These are phyloP conservation scores for Pyropia haitanensis DNA, from an alignment of 23 red algal genomes.

Conservation along the genomic window DNA sequence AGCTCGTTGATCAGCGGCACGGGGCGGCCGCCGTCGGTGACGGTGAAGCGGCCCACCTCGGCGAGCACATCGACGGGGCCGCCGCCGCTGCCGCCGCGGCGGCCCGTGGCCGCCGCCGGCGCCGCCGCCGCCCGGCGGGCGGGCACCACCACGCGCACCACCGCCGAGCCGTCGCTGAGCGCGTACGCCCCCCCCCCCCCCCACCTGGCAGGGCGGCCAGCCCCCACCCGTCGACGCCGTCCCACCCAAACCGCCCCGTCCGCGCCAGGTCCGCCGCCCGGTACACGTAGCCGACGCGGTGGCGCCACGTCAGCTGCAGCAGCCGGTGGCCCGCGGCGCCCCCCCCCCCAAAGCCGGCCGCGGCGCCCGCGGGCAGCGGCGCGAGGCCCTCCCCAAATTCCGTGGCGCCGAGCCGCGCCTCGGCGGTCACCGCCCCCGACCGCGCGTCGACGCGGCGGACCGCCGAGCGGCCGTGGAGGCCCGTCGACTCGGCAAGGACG, in stretches of 20 bases:
- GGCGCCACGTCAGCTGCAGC: constrained; percentile 42
- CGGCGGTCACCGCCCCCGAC: background rate
- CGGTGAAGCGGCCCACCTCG: constrained; percentile 23
- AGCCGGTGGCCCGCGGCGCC: constrained; percentile 5
- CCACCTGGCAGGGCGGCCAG: constrained; percentile 19
- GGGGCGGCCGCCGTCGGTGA: constrained; percentile 21
- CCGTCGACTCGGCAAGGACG: background rate
- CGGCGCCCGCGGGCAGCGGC: no score
- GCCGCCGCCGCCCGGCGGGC: no score
- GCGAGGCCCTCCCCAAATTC: constrained; percentile 58
- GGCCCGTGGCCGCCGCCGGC: no score
- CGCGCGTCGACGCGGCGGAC: background rate
- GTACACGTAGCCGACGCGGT: constrained; percentile 37
- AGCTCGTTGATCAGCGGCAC: constrained; percentile 44
- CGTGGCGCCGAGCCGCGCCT: background rate
- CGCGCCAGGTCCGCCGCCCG: constrained; percentile 8
- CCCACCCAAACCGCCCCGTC: constrained; percentile 17
- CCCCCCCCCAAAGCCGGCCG: background rate
- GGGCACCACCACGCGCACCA: constrained; percentile 13
- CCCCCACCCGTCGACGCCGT: constrained; percentile 56
- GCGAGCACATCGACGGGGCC: constrained; percentile 6
- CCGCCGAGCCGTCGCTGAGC: constrained; percentile 52
- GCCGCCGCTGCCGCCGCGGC: no score
- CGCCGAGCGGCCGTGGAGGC: background rate
- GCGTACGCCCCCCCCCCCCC: constrained; percentile 8